Evolutionary conservation across 2,329 filamentous ascomycete genomes (phyloP), one percentile per base, ranked within the genome.

Genomic region (Phialophora tarda): DNA sequence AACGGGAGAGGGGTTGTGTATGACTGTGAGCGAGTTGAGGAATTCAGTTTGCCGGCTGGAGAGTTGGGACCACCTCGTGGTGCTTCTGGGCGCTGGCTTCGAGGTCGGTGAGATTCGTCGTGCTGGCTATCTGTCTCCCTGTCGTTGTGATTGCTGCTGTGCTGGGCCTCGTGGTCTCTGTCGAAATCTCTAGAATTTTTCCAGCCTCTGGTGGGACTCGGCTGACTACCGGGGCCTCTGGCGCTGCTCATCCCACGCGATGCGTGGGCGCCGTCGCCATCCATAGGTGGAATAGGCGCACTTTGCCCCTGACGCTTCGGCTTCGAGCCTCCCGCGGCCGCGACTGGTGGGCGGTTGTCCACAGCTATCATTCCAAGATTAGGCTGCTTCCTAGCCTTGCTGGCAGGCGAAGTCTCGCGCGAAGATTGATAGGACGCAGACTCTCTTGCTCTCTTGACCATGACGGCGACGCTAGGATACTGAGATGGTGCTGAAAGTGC

Each of bases 181-280:
- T 64, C 63, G 69, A 71, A 71, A 41, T 69, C 34, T 71, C 69
- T 71, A 60, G 69, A 69, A 71, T 41, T 67, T 69, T 65, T 58
- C 32, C 47, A 54, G 32, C 26, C 47, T 51, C 32, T 64, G 56
- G 62, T 63, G 61, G 57, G 60, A 62, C 60, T 47, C 34, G 51
- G 50, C 51, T 62, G 51, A 62, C 34, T 21, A 23, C 60, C 60
- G 51, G 61, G 59, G 54, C 62, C 51, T 66, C 59, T 55, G 55
- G 47, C 38, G 38, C 47, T 60, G 23, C 12, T 28, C 54, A 41
- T 59, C 62, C 59, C 59, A 61, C 59, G 30, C 23, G 50, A 21
- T 24, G 32, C 48, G 59, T 54, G 60, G 64, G 55, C 48, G 32
- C 47, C 24, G 64, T 30, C 34, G 54, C 23, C 26, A 21, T 30